Conservation (phyloP, 148 eudicot genomes). For the Rhododendron simsii region DNA sequence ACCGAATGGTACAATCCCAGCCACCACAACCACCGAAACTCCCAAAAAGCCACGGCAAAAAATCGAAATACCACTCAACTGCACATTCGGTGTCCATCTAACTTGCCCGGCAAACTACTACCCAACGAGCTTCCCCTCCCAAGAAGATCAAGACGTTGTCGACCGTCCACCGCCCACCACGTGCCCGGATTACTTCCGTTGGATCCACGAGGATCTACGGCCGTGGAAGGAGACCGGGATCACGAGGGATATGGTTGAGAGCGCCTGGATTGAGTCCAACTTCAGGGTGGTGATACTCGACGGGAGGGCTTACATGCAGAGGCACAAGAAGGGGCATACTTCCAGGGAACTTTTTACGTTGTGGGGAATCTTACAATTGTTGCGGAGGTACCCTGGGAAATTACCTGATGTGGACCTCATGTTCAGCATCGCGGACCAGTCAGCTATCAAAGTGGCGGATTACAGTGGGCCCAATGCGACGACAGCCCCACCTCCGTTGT, state of each 20-base stretch:
- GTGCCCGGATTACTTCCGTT: conserved; percentile 78
- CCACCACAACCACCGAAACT: conserved; percentile 1
- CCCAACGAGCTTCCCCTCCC: conserved; percentile 27
- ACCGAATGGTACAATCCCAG: conserved; percentile 10
- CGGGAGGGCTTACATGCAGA: conserved; percentile 69
- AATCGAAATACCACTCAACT: conserved; percentile 44
- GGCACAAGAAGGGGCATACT: conserved; percentile 33
- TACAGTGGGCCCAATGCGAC: conserved; percentile 28
- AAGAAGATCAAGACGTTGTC: conserved; percentile 11
- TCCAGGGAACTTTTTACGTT: conserved; percentile 68
- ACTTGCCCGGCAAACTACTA: conserved; percentile 61
- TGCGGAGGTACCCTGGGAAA: conserved; percentile 71
- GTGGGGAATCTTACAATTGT: conserved; percentile 81
- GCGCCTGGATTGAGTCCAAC: conserved; percentile 46
- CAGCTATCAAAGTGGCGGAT: conserved; percentile 27
- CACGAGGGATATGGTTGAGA: conserved; percentile 53
- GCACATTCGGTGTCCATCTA: conserved; percentile 30
- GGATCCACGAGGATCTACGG: conserved; percentile 72
- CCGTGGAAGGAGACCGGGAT: conserved; percentile 78
- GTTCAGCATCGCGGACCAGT: conserved; percentile 75
- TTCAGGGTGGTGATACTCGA: conserved; percentile 59
- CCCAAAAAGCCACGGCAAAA: conserved; percentile 16
- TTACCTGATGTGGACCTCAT: conserved; percentile 83
- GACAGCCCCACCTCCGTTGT: conserved; percentile 59
- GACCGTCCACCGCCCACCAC: conserved; percentile 28